Conservation (phyloP, 108 stramenopile genomes). For the Cyclotella sp. region DNA sequence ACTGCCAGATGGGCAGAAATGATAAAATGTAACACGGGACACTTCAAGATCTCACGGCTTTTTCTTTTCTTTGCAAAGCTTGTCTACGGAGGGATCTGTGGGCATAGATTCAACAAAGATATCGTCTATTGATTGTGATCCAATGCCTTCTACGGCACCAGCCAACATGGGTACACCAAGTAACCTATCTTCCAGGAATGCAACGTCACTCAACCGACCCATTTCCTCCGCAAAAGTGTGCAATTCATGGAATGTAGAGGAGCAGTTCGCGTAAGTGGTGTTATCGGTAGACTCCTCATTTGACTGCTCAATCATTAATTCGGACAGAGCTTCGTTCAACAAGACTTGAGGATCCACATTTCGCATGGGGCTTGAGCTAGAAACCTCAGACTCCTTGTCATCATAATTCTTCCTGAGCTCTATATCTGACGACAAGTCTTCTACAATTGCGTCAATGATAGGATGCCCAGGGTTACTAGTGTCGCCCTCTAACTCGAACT, state of each 20-base stretch:
- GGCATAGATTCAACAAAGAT: conserved; percentile 14
- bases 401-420: no score
- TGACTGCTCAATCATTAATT: neutral
- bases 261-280: no score
- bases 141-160: conserved; percentile 78
- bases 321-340: conserved; percentile 33
- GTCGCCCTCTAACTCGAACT: conserved; percentile 27
- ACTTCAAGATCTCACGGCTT: conserved; percentile 38
- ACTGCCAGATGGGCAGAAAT: conserved; percentile 1
- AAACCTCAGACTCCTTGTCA: neutral
- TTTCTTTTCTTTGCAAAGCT: conserved; percentile 55
- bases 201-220: conserved; percentile 63
- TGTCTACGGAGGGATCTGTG: conserved; percentile 41
- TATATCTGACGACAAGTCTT: neutral
- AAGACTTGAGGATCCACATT: conserved; percentile 26
- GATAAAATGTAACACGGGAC: neutral
- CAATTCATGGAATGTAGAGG: conserved; percentile 15
- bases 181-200: conserved; percentile 63
- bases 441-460: neutral
- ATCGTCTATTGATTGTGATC: conserved; percentile 40
- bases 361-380: neutral
- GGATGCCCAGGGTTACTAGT: neutral
- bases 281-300: neutral
- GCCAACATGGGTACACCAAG: conserved; percentile 56
- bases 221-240: conserved; percentile 33